Percentiles rank a stretch among this genome's conserved stretches.
These are phyloP conservation scores for Anaeromyces robustus DNA, from an alignment of 192 early-diverging fungal genomes.

Conservation along the genomic window DNA sequence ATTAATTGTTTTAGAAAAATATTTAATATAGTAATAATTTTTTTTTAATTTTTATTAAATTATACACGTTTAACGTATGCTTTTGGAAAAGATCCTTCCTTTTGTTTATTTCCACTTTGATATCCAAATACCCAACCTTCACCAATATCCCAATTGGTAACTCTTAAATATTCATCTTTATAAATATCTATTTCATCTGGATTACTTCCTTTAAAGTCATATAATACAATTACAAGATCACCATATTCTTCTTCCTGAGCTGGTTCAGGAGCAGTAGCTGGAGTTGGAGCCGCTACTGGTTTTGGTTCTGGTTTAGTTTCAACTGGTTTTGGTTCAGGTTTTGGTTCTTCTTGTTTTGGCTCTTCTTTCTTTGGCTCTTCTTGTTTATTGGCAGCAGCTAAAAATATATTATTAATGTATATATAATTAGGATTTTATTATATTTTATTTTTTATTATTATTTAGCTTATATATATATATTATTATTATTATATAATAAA, in stretches of 20 bases:
- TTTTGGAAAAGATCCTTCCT: not conserved
- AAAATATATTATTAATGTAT: no score
- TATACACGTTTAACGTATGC: not conserved
- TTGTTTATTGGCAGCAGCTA: not conserved
- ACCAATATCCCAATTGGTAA: not conserved
- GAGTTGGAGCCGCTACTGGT: not conserved
- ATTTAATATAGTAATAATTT: no score
- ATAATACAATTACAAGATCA: not conserved
- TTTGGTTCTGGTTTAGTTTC: not conserved
- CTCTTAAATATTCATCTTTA: not conserved
- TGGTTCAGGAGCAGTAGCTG: not conserved
- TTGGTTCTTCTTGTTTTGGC: not conserved
- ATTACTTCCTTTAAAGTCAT: not conserved
- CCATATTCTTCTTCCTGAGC: not conserved
- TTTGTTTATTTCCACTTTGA: not conserved
- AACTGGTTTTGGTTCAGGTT: not conserved
- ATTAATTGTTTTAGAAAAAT: no score
- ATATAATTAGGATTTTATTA: no score
- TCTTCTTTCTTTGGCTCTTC: not conserved
- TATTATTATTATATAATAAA: no score
- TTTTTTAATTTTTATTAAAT: not conserved
- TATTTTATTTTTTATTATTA: no score
- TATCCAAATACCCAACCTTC: not conserved
- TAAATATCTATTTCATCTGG: not conserved
- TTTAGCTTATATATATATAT: no score